Conservation (phyloP, 805 yeast genomes). For the Candida xiaguanensis region DNA sequence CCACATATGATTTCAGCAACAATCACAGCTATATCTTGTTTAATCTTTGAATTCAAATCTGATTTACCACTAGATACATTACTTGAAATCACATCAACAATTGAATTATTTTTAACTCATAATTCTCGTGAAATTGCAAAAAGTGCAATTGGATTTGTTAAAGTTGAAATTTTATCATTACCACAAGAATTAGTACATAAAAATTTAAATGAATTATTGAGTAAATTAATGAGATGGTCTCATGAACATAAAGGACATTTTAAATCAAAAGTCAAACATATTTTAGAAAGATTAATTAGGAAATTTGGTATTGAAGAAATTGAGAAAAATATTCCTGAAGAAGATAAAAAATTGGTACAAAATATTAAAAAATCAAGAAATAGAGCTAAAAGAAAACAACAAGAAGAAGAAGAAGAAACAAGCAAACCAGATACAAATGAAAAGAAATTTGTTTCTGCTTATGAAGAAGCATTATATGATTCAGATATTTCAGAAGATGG, state of each 20-base stretch:
- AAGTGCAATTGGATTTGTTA: conserved; percentile 90
- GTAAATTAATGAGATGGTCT: conserved; percentile 83
- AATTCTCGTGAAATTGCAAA: conserved; percentile 91
- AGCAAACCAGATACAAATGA: conserved; percentile 17
- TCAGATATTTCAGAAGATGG: conserved; percentile 58
- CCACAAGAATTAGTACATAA: conserved; percentile 73
- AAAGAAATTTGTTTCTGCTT: conserved; percentile 69
- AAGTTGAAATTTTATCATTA: conserved; percentile 78
- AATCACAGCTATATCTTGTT: conserved; percentile 82
- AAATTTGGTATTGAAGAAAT: conserved; percentile 87
- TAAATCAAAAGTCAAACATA: conserved; percentile 88
- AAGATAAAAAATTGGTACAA: conserved; percentile 74
- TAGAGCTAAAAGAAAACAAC: conserved; percentile 74
- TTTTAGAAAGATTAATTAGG: conserved; percentile 85
- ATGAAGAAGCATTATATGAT: conserved; percentile 88
- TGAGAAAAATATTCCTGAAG: conserved; percentile 83
- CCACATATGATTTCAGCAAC: conserved; percentile 96
- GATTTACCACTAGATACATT: conserved; percentile 56
- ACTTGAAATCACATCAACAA: conserved; percentile 76
- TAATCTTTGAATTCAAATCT: conserved; percentile 80
- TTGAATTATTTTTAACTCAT: conserved; percentile 85
- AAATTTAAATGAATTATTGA: conserved; percentile 61
- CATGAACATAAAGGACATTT: conserved; percentile 95
- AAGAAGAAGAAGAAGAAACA: conserved; percentile 30
- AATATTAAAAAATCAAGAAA: conserved; percentile 85